Conservation (phyloP, 768 basidiomycete genomes). For the Tylopilus vinaceipallidus region DNA sequence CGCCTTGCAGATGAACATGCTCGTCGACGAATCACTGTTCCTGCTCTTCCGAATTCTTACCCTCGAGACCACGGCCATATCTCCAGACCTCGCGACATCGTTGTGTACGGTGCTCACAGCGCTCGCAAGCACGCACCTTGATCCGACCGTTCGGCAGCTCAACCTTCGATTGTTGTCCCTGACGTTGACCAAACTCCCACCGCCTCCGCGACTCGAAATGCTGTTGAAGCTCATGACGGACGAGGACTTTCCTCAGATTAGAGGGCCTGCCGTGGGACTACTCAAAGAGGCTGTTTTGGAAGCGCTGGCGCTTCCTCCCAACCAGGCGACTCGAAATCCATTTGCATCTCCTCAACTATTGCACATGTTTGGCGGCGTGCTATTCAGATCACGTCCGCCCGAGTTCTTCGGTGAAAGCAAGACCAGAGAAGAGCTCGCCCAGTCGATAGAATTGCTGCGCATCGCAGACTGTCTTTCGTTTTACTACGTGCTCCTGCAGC, state of each 20-base stretch:
- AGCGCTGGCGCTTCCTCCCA: constrained; percentile 35
- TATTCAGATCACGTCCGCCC: constrained; percentile 57
- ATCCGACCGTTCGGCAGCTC: constrained; percentile 56
- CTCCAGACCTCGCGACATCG: constrained; percentile 46
- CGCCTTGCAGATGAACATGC: constrained; percentile 51
- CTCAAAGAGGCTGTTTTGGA: constrained; percentile 67
- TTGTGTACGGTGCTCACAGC: constrained; percentile 51
- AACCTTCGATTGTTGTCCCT: constrained; percentile 58
- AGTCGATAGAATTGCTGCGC: constrained; percentile 57
- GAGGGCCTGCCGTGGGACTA: constrained; percentile 64
- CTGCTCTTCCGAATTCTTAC: constrained; percentile 41
- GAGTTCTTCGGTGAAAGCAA: constrained; percentile 43
- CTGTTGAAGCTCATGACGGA: constrained; percentile 53
- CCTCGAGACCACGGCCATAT: constrained; percentile 21
- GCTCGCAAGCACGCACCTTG: constrained; percentile 61
- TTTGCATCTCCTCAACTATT: constrained; percentile 59
- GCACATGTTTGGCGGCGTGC: constrained; percentile 53
- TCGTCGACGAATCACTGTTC: constrained; percentile 60
- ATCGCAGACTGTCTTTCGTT: constrained; percentile 66
- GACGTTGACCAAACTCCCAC: constrained; percentile 47
- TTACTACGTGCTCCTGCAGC: constrained; percentile 60
- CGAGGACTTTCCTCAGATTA: constrained; percentile 60
- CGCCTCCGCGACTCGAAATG: constrained; percentile 50
- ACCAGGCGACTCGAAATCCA: constrained; percentile 29
- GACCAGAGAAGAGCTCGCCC: constrained; percentile 46